Percentiles rank a stretch among this genome's conserved stretches.
phyloP scores from a whole-genome alignment of 139 green algal genomes.

The Coelastrella sp. region DNA sequence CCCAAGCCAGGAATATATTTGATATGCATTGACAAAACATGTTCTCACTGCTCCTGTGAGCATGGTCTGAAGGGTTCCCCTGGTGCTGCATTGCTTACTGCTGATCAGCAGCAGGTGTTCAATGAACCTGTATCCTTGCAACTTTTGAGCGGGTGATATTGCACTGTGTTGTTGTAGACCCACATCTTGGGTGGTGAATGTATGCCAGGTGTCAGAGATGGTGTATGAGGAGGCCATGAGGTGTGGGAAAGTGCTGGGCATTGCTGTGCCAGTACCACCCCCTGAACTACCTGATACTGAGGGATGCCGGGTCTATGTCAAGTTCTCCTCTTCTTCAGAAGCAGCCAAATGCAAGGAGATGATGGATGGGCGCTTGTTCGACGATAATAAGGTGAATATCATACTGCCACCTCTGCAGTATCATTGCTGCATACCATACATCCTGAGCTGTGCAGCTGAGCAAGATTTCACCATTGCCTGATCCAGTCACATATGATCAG shows the following conservation, averaged over 20 bases:
- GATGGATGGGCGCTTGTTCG: constrained; percentile 81
- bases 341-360: constrained; percentile 65
- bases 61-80: too few relatives aligned
- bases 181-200: background rate
- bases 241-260: constrained; percentile 68
- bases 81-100: too few relatives aligned
- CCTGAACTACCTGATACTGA: constrained; percentile 48
- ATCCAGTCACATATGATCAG: background rate
- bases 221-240: constrained; percentile 75
- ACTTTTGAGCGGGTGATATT: too few relatives aligned
- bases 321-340: constrained; percentile 63
- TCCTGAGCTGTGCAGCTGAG: background rate
- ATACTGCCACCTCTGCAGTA: background rate
- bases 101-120: too few relatives aligned
- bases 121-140: too few relatives aligned
- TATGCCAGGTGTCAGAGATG: constrained; percentile 75
- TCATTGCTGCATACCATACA: background rate
- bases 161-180: background rate
- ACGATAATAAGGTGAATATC: constrained; percentile 66
- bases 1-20: too few relatives aligned
- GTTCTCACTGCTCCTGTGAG: too few relatives aligned
- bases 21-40: too few relatives aligned
- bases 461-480: background rate
- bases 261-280: constrained; percentile 73
- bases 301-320: constrained; percentile 76